A percentile compares a stretch with the other conserved stretches of the same genome.
Conservation (phyloP, 208 protist species). For the Wallacemonas sp. region DNA sequence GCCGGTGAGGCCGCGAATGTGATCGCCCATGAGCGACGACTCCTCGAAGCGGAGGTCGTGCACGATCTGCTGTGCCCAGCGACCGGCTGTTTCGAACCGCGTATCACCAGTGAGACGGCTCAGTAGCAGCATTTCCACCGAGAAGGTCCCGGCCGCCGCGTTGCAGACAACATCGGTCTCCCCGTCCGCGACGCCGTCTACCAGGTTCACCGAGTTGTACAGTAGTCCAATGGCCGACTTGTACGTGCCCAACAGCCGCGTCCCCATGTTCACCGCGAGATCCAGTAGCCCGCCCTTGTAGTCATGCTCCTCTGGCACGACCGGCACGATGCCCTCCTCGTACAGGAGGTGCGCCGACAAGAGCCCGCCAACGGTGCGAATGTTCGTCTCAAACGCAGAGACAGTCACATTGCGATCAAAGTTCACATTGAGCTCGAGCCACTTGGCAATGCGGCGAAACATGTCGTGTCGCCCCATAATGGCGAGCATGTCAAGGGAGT, state of each 20-base stretch:
- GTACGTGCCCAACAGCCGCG: slow-evolving; percentile 70
- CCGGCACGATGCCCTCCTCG: slow-evolving; percentile 47
- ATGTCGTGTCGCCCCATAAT: slow-evolving; percentile 34
- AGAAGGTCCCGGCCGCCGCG: slow-evolving; percentile 64
- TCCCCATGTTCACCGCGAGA: slow-evolving; percentile 53
- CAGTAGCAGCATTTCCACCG: slow-evolving; percentile 60
- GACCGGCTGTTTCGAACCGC: slow-evolving; percentile 36
- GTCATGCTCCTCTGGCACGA: slow-evolving; percentile 35
- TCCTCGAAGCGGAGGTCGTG: slow-evolving; percentile 24
- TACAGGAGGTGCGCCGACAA: slow-evolving; percentile 69
- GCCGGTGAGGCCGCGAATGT: slow-evolving; percentile 41
- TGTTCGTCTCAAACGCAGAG: slow-evolving; percentile 92
- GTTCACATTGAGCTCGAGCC: slow-evolving; percentile 58
- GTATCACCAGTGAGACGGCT: slow-evolving; percentile 43
- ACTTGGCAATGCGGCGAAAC: slow-evolving; percentile 50
- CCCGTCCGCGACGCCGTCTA: slow-evolving; percentile 44
- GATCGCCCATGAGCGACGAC: slow-evolving; percentile 45
- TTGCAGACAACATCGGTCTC: slow-evolving; percentile 53
- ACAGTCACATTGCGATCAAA: slow-evolving; percentile 70
- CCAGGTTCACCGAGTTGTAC: slow-evolving; percentile 84
- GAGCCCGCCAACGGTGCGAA: slow-evolving; percentile 85
- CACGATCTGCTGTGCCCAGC: slow-evolving; percentile 29
- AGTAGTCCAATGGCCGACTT: slow-evolving; percentile 84
- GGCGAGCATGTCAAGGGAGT: slow-evolving; percentile 75
- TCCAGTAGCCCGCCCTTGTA: slow-evolving; percentile 62